Conservation (phyloP, 441 rosid species). For the Rhodomyrtus psidioides region DNA sequence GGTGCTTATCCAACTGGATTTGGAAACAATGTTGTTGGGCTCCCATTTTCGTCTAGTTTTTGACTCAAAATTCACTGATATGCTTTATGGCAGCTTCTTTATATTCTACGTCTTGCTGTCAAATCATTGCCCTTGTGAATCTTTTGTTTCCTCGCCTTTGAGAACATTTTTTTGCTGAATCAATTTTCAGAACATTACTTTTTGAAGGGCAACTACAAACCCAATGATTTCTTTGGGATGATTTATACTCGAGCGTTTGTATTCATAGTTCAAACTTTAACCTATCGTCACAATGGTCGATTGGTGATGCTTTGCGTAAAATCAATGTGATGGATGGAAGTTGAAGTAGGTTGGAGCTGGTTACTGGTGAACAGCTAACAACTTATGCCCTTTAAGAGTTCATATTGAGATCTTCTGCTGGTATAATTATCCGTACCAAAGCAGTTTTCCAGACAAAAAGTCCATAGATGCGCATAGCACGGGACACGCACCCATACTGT, state of each 20-base stretch:
- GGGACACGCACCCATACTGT: neutral
- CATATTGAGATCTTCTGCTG: neutral
- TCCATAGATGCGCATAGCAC: neutral
- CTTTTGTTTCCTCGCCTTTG: neutral
- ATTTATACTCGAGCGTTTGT: neutral
- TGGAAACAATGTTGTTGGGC: neutral
- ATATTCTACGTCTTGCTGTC: neutral
- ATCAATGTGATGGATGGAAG: neutral
- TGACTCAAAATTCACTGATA: neutral
- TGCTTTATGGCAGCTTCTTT: neutral
- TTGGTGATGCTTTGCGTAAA: neutral
- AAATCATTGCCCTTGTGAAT: neutral
- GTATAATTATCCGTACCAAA: neutral
- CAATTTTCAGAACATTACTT: neutral
- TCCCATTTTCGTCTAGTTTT: neutral
- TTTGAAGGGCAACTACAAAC: neutral
- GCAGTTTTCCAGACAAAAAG: neutral
- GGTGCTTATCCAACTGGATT: neutral
- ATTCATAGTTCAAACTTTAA: neutral
- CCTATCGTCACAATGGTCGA: neutral
- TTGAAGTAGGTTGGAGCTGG: neutral
- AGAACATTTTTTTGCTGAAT: neutral
- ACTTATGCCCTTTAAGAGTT: neutral
- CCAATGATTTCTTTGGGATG: neutral
- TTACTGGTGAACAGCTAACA: neutral